Evolutionary conservation across 2,329 filamentous ascomycete species (phyloP).

Genomic region (Talaromyces sp.): DNA sequence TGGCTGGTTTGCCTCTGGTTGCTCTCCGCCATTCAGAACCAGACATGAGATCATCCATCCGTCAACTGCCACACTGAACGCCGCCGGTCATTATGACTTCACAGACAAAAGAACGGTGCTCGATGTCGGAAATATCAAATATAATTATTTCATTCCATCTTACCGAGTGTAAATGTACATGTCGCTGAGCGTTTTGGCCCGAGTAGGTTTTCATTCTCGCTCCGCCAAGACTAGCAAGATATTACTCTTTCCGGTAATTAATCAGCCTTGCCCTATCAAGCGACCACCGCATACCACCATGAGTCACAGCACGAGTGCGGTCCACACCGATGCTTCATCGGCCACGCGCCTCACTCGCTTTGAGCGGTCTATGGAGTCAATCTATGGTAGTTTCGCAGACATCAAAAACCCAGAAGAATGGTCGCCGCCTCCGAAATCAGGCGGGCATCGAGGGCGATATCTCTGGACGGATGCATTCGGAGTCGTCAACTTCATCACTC

Average conservation of each 20-base stretch:
- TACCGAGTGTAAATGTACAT: not conserved
- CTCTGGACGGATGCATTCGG: conserved; percentile 60
- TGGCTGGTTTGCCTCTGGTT: conserved; percentile 5
- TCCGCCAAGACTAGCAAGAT: not conserved
- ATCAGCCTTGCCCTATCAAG: conserved; percentile 7
- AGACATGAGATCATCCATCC: conserved; percentile 12
- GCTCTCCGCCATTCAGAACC: not conserved
- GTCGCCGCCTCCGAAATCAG: conserved; percentile 47
- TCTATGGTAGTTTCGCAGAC: conserved; percentile 34
- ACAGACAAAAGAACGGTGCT: not conserved
- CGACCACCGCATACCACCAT: not conserved
- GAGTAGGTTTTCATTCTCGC: not conserved
- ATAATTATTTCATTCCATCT: not conserved
- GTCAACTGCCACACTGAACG: conserved; percentile 6
- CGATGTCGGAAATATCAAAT: not conserved
- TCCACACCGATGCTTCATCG: conserved; percentile 6
- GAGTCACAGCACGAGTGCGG: not conserved
- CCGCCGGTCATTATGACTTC: conserved; percentile 10
- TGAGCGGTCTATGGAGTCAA: conserved; percentile 32
- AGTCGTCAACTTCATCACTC: conserved; percentile 54
- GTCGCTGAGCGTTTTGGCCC: not conserved
- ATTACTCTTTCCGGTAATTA: not conserved
- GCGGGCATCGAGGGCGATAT: conserved; percentile 54
- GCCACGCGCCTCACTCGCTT: conserved; percentile 26
- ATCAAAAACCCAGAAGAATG: conserved; percentile 34